Evolutionary conservation across 2,329 filamentous ascomycete genomes (phyloP).

Genomic region (Arachnomyces sp.): DNA sequence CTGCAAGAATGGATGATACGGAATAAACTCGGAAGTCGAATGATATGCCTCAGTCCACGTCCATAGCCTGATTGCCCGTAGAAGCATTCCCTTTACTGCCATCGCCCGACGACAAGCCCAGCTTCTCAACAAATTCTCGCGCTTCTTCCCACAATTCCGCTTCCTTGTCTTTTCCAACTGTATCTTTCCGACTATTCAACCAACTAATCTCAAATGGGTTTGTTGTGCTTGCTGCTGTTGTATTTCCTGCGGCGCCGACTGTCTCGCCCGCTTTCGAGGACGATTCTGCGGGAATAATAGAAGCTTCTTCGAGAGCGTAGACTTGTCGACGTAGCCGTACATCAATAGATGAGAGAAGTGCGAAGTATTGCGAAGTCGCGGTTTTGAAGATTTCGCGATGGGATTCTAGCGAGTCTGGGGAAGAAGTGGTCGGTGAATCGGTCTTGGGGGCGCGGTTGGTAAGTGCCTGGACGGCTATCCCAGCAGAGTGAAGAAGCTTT

Average conservation of each 20-base stretch:
- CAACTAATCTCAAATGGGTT: slow-evolving; percentile 73
- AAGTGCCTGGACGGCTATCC: slow-evolving; percentile 56
- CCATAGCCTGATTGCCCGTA: slow-evolving; percentile 26
- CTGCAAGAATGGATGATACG: neutral
- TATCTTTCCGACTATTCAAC: slow-evolving; percentile 77
- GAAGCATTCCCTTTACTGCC: slow-evolving; percentile 9
- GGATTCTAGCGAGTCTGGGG: slow-evolving; percentile 42
- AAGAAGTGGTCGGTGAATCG: slow-evolving; percentile 21
- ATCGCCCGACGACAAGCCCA: slow-evolving; percentile 16
- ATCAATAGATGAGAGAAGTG: slow-evolving; percentile 63
- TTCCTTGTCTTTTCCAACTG: slow-evolving; percentile 75
- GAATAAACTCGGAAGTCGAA: neutral
- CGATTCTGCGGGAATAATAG: slow-evolving; percentile 52
- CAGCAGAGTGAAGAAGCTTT: slow-evolving; percentile 50
- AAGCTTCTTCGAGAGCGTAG: slow-evolving; percentile 71
- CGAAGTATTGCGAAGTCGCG: slow-evolving; percentile 55
- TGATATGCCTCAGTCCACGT: slow-evolving; percentile 25
- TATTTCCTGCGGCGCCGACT: slow-evolving; percentile 18
- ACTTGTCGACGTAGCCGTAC: slow-evolving; percentile 68
- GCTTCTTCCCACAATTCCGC: slow-evolving; percentile 65
- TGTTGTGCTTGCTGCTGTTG: slow-evolving; percentile 14
- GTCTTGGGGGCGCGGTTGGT: slow-evolving; percentile 38
- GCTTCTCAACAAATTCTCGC: slow-evolving; percentile 44
- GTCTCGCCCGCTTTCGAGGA: slow-evolving; percentile 25
- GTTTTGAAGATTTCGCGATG: slow-evolving; percentile 53